Evolutionary conservation across 306 rosid species (phyloP).

Genomic region (Rosa persica): DNA sequence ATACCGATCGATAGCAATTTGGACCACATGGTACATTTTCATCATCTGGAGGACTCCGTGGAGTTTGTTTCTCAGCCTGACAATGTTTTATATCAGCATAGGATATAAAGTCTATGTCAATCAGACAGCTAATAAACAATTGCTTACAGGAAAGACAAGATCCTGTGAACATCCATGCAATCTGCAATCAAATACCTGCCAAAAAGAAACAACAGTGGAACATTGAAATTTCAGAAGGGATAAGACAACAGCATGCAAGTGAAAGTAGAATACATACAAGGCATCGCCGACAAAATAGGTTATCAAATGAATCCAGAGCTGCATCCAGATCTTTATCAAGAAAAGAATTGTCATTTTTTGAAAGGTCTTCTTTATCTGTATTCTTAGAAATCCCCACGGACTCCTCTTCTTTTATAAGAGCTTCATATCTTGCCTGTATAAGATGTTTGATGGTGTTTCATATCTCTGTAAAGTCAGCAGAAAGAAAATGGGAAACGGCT

Average conservation of each 20-base stretch:
- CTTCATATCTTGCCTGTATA: constrained; percentile 95
- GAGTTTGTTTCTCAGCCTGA: constrained; percentile 89
- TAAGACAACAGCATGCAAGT: constrained; percentile 5
- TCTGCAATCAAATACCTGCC: constrained; percentile 92
- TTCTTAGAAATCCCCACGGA: constrained; percentile 48
- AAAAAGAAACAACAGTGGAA: constrained; percentile 23
- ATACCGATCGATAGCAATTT: constrained; percentile 74
- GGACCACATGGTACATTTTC: constrained; percentile 79
- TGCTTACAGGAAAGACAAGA: constrained; percentile 92
- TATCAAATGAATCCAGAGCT: constrained; percentile 96
- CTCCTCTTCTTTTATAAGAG: constrained; percentile 52
- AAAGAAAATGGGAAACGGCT: constrained; percentile 89
- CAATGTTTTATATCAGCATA: constrained; percentile 27
- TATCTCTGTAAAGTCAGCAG: constrained; percentile 97
- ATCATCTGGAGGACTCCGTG: constrained; percentile 58
- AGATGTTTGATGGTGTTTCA: constrained; percentile 90
- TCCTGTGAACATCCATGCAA: constrained; percentile 99
- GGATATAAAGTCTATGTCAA: constrained; percentile 16
- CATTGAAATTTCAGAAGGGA: constrained; percentile 5
- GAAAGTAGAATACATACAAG: constrained; percentile 57
- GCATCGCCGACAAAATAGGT: constrained; percentile 95
- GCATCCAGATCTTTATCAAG: constrained; percentile 95
- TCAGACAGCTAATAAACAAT: constrained; percentile 7
- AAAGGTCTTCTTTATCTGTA: constrained; percentile 51
- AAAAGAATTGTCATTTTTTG: constrained; percentile 56